These are phyloP conservation scores for Aspergillus arachidicola DNA, from an alignment of 2,329 filamentous ascomycete genomes.

Conservation along the genomic window DNA sequence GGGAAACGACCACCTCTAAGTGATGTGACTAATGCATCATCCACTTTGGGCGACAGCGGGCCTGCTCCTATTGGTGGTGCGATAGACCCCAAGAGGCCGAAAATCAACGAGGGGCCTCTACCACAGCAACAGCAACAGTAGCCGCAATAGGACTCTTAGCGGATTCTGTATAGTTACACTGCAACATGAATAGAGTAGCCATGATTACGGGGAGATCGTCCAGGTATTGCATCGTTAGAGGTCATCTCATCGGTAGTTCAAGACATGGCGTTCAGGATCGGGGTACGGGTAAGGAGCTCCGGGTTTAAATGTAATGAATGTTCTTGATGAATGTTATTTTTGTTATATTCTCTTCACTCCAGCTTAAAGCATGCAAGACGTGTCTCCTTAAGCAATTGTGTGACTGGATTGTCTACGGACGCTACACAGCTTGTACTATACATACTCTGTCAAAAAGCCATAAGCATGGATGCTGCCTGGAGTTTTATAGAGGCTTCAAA, in stretches of 20 bases:
- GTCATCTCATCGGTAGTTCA: slow-evolving; percentile 1
- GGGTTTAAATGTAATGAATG: not conserved
- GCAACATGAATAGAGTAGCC: slow-evolving; percentile 11
- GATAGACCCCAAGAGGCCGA: slow-evolving; percentile 38
- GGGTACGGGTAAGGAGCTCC: not conserved
- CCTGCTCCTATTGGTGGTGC: slow-evolving; percentile 26
- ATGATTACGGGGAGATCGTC: not conserved
- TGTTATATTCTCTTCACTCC: not conserved
- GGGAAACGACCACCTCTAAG: slow-evolving; percentile 47
- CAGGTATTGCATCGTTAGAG: not conserved
- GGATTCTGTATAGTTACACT: slow-evolving; percentile 1
- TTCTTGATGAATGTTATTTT: not conserved
- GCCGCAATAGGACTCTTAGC: slow-evolving; percentile 10
- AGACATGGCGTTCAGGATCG: slow-evolving; percentile 2
- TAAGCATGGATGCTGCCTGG: not conserved
- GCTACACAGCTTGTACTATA: not conserved
- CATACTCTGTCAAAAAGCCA: not conserved
- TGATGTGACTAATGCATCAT: slow-evolving; percentile 48
- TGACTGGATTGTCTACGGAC: not conserved
- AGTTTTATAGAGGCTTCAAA: not conserved
- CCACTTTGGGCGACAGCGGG: slow-evolving; percentile 22
- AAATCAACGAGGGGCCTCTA: slow-evolving; percentile 23
- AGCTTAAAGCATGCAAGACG: not conserved
- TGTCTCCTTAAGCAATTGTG: not conserved
- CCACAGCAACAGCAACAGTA: slow-evolving; percentile 19